Conservation (phyloP, 129 eudicot genomes). For the Centaurea solstitialis region DNA sequence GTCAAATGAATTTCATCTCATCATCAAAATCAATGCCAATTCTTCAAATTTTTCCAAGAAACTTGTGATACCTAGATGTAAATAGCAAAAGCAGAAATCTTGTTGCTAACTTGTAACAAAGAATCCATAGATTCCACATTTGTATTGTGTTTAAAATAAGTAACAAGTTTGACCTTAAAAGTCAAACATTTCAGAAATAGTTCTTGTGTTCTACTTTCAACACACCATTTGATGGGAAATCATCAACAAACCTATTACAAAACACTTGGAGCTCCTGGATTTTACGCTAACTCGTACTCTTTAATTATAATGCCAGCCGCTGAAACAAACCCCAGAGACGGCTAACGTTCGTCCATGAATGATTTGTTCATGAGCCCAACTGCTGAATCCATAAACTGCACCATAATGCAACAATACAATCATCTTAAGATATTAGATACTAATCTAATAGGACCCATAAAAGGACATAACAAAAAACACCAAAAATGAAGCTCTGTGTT, state of each 20-base stretch:
- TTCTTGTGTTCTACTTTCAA: slow-evolving; percentile 12
- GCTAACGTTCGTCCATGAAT: slow-evolving; percentile 61
- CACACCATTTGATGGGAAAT: slow-evolving; percentile 26
- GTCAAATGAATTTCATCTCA: background rate
- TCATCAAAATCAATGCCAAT: background rate
- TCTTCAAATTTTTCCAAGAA: background rate
- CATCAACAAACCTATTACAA: slow-evolving; percentile 8
- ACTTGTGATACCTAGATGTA: no score
- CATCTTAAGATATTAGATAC: background rate
- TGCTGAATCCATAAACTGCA: slow-evolving; percentile 96
- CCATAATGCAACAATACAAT: slow-evolving; percentile 18
- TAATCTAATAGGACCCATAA: background rate
- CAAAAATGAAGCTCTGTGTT: background rate
- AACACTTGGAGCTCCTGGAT: slow-evolving; percentile 15
- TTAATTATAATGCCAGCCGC: slow-evolving; percentile 16
- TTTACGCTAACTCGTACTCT: slow-evolving; percentile 15
- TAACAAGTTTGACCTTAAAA: slow-evolving; percentile 20
- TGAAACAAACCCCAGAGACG: slow-evolving; percentile 1
- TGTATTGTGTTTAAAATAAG: slow-evolving; percentile 1
- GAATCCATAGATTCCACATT: background rate
- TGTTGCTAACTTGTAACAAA: background rate
- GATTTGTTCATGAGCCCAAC: slow-evolving; percentile 78
- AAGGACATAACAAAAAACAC: background rate
- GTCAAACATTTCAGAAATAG: slow-evolving; percentile 16
- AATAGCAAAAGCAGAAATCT: background rate